These are phyloP conservation scores for Microdochium nivale DNA, from an alignment of 2,329 filamentous ascomycete genomes.

Conservation along the genomic window DNA sequence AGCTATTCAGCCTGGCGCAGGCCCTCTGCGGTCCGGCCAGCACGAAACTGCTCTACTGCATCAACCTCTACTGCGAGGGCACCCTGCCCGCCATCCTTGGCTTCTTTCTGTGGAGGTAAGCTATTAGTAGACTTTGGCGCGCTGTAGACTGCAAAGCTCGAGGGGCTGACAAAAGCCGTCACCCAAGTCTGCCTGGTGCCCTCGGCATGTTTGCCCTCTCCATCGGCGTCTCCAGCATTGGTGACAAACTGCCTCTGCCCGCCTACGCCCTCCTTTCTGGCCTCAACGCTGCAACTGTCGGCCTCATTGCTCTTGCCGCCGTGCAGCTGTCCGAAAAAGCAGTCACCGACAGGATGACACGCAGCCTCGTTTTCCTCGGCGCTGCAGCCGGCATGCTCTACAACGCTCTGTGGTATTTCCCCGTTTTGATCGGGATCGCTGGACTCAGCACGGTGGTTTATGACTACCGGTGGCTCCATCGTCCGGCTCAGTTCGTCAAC, in stretches of 20 bases:
- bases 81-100: constrained; percentile 46
- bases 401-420: constrained; percentile 69
- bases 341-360: constrained; percentile 54
- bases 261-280: constrained; percentile 65
- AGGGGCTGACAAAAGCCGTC: not conserved
- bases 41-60: constrained; percentile 65
- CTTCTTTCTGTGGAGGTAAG: constrained; percentile 57
- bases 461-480: constrained; percentile 45
- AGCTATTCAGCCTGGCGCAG: constrained; percentile 63
- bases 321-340: constrained; percentile 60
- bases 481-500: constrained; percentile 11
- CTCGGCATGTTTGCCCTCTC: constrained; percentile 62
- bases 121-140: not conserved
- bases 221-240: constrained; percentile 54
- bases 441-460: constrained; percentile 44
- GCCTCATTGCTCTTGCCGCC: constrained; percentile 62
- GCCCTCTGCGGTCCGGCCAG: constrained; percentile 58
- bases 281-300: constrained; percentile 63
- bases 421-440: constrained; percentile 48
- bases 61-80: constrained; percentile 55
- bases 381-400: constrained; percentile 60
- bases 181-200: constrained; percentile 53
- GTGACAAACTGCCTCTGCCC: constrained; percentile 45
- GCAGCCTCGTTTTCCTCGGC: constrained; percentile 54
- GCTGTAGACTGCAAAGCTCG: not conserved